Evolutionary conservation across 352 stramenopile species (phyloP), one percentile per base, ranked within the genome.

Genomic region (Thalassiosira gravida): DNA sequence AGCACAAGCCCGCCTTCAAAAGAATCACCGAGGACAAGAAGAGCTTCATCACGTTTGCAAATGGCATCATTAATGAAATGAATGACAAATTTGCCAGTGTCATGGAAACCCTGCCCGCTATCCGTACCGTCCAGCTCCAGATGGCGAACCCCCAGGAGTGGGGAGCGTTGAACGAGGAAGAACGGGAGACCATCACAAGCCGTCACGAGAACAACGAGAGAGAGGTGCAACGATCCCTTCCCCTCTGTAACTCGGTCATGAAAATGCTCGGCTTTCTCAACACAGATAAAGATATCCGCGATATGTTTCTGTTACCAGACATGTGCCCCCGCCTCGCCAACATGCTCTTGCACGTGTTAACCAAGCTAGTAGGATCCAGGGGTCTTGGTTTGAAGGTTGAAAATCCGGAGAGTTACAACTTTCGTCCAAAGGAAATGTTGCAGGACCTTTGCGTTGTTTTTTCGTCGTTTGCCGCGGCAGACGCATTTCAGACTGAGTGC

Each of bases 51-150:
- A 98, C 97, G 74, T 99, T 99, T 90, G 96, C 97, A 6, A 98
- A 99, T 76, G 97, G 97, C 14, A 94, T 99, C 69, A 97, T 99
- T 82, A 99, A 99, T 85, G 96, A 99, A 84, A 99, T 98, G 69
- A 99, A 99, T 79, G 91, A 94, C 35, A 83, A 98, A 30, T 96
- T 99, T 32, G 97, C 95, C 0, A 95, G 94, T 82, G 96, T 97
- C 3, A 96, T 99, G 72, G 96, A 98, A 57, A 97, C 96, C 24
- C 72, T 99, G 25, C 95, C 95, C 0, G 95, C 98, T 73, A 98
- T 99, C 80, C 96, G 97, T 64, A 72, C 89, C 30, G 77, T 97
- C 5, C 96, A 98, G 77, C 86, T 97, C 46, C 90, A 98, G 80
- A 98, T 93, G 74, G 77, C 80, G 14, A 90, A 94, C 66, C 35